Evolutionary conservation across 2,329 filamentous ascomycete genomes (phyloP).

Genomic region (Coniella lustricola): DNA sequence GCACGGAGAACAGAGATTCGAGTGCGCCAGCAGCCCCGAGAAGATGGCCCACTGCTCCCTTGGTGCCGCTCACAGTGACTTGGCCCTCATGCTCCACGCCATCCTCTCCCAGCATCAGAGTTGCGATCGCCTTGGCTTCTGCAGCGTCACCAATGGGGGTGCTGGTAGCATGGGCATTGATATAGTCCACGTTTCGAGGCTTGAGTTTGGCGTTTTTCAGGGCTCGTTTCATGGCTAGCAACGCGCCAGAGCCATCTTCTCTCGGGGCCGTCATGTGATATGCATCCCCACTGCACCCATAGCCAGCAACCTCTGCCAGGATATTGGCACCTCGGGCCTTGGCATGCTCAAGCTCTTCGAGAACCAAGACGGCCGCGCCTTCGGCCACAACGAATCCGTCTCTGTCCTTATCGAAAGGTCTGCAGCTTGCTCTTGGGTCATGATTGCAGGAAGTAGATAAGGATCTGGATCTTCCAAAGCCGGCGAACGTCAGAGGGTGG

Average conservation of each 20-base stretch:
- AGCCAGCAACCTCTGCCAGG: conserved; percentile 83
- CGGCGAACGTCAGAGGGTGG: conserved; percentile 85
- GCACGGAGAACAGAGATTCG: conserved; percentile 77
- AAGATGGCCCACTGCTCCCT: conserved; percentile 86
- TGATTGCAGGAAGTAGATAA: conserved; percentile 77
- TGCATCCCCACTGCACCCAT: conserved; percentile 85
- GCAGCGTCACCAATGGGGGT: conserved; percentile 81
- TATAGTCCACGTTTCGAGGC: conserved; percentile 72
- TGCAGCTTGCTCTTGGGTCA: conserved; percentile 61
- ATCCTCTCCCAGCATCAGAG: conserved; percentile 66
- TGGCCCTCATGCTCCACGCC: conserved; percentile 54
- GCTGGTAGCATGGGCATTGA: conserved; percentile 93
- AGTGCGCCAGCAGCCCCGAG: conserved; percentile 86
- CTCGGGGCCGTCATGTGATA: conserved; percentile 89
- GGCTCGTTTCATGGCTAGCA: conserved; percentile 77
- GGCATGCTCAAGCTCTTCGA: conserved; percentile 89
- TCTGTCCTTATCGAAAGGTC: conserved; percentile 77
- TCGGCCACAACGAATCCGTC: conserved; percentile 90
- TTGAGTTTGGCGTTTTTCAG: conserved; percentile 63
- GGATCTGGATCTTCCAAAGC: conserved; percentile 82
- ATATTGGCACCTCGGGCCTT: conserved; percentile 69
- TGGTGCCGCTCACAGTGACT: conserved; percentile 86
- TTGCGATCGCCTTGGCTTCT: conserved; percentile 76
- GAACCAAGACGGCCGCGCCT: conserved; percentile 77
- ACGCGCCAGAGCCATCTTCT: conserved; percentile 74